phyloP scores from a whole-genome alignment of 106 monocot species.

The Dactylorhiza incarnata region DNA sequence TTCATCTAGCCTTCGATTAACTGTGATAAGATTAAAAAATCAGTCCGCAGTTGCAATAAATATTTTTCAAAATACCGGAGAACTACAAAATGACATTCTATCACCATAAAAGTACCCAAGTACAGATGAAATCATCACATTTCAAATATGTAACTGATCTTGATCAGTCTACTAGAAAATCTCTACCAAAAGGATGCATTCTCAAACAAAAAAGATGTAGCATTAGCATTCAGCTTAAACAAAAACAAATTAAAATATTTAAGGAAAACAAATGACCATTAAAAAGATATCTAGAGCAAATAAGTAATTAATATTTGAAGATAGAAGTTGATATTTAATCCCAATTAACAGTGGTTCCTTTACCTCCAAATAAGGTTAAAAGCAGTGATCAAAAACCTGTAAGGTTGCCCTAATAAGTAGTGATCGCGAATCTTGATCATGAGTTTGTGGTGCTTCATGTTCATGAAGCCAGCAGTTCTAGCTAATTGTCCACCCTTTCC shows the following conservation, averaged over 20 bases:
- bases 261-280: too few relatives aligned
- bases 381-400: too few relatives aligned
- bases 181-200: neutral
- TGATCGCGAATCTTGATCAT: too few relatives aligned
- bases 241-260: neutral
- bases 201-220: neutral
- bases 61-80: neutral
- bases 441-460: too few relatives aligned
- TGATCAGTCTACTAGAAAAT: neutral
- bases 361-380: too few relatives aligned
- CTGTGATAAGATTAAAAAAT: conserved; percentile 23
- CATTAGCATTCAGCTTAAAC: neutral
- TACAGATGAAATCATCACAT: neutral
- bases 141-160: neutral
- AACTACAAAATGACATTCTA: neutral
- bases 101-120: neutral
- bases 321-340: neutral
- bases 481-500: too few relatives aligned
- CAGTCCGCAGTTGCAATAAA: neutral
- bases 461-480: too few relatives aligned
- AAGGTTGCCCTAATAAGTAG: too few relatives aligned
- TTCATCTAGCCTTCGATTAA: conserved; percentile 98
- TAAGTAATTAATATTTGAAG: neutral
- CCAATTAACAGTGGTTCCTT: neutral
- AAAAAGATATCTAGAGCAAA: too few relatives aligned